Base-by-base conservation (phyloP, 768 basidiomycete genomes). In the Serendipita indica region DNA sequence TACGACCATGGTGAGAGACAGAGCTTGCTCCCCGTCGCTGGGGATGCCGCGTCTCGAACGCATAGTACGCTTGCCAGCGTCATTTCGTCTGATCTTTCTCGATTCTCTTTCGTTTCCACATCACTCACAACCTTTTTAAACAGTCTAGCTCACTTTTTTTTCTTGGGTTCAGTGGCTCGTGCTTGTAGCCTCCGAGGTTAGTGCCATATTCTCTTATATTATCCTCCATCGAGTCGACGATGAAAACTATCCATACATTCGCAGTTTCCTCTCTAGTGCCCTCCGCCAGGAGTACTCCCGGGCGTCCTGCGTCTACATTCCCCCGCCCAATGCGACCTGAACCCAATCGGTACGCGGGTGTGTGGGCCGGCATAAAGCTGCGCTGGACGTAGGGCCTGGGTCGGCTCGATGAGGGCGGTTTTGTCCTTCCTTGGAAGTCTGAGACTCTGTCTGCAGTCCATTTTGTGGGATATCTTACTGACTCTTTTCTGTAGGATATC, bases 401-500 rank as follows among this genome's bases (percentile, higher is more conserved):
- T 84, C 69, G 83, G 74, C 75, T 72, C 73, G 68, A 78, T 87
- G 84, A 75, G 81, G 75, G 84, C 52, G 65, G 27, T 74, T 78
- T 70, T 75, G 81, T 80, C 85, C 85, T 87, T 84, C 84, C 83
- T 85, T 83, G 84, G 84, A 86, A 87, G 84, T 86, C 84, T 86
- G 84, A 86, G 70, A 71, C 67, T 65, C 70, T 65, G 63, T n/a
- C 65, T 52, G 37, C 63, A 62, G 5, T n/a, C n/a, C n/a, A n/a
- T n/a, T n/a, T n/a, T n/a, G n/a, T n/a, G n/a, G n/a, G n/a, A n/a
- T n/a, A n/a, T n/a, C n/a, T n/a, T n/a, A n/a, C n/a, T n/a, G n/a
- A n/a, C n/a, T n/a, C n/a, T n/a, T n/a, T n/a, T n/a, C n/a, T n/a
- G n/a, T n/a, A n/a, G n/a, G n/a, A n/a, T n/a, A n/a, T n/a, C n/a